Evolutionary conservation across 352 stramenopile species (phyloP).

Genomic region (Phytopythium litorale): DNA sequence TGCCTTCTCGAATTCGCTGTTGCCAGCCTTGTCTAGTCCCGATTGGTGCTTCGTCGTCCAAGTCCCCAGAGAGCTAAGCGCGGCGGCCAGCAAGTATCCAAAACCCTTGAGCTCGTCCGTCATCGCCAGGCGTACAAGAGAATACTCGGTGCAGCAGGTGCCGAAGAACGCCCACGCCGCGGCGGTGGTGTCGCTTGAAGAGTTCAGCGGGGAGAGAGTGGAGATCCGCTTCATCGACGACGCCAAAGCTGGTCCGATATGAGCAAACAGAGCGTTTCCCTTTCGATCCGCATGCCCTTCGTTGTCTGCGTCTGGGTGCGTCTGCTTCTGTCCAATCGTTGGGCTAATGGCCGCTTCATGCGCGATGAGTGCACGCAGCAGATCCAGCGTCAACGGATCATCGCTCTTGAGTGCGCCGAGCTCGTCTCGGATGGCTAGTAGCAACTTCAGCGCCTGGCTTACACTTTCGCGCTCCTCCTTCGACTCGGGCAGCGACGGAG

Average conservation of each 20-base stretch:
- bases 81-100: slow-evolving; percentile 56
- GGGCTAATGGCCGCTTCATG: neutral
- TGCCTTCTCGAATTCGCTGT: neutral
- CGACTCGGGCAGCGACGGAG: neutral
- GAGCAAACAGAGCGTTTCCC: neutral
- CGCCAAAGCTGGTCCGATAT: slow-evolving; percentile 20
- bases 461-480: neutral
- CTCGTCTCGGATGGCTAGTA: neutral
- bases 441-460: neutral
- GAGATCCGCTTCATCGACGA: slow-evolving; percentile 41
- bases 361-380: neutral
- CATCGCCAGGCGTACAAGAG: slow-evolving; percentile 35
- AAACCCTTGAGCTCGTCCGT: slow-evolving; percentile 42
- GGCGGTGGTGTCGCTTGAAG: slow-evolving; percentile 5
- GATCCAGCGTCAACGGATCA: neutral
- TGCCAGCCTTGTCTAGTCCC: slow-evolving; percentile 1
- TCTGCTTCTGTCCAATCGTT: neutral
- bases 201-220: slow-evolving; percentile 1
- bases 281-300: neutral
- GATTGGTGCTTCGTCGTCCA: slow-evolving; percentile 1
- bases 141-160: slow-evolving; percentile 55
- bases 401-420: neutral
- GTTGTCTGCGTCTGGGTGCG: neutral
- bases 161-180: slow-evolving; percentile 51
- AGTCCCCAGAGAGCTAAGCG: slow-evolving; percentile 21